A percentile compares a stretch with the other conserved stretches of the same genome.
Conservation (phyloP, 2,329 filamentous ascomycete species). For the Colletotrichum lentis region DNA sequence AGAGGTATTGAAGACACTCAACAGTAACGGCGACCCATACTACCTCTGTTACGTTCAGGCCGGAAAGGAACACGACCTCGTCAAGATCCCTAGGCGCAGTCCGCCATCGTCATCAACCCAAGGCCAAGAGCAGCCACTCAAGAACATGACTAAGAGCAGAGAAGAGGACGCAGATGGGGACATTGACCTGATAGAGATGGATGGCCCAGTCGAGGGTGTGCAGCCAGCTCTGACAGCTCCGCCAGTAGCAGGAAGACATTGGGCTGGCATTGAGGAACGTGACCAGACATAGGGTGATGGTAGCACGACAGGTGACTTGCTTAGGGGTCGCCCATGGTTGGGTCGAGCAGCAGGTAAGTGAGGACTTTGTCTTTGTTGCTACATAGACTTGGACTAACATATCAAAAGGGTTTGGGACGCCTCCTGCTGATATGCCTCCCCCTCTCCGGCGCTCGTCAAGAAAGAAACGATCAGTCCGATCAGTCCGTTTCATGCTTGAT, state of each 20-base stretch:
- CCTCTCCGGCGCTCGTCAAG: neutral
- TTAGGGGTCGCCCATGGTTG: neutral
- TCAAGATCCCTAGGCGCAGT: constrained; percentile 51
- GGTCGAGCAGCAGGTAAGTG: neutral
- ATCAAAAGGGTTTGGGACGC: neutral
- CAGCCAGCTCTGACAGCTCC: neutral
- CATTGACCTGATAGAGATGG: constrained; percentile 1
- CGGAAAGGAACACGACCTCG: constrained; percentile 64
- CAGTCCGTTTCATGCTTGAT: neutral
- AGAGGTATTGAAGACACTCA: constrained; percentile 74
- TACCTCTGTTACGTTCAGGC: constrained; percentile 85
- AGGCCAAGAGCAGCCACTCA: too few species aligned
- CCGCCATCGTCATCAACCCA: neutral
- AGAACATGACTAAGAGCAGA: neutral
- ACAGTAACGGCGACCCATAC: constrained; percentile 78
- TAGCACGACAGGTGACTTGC: neutral
- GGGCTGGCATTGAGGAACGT: neutral
- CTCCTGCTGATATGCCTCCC: neutral
- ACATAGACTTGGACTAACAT: neutral
- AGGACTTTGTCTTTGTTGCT: too few species aligned
- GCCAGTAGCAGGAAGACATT: neutral
- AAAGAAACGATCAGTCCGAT: neutral
- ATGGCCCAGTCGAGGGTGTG: neutral
- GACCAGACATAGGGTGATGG: constrained; percentile 9
- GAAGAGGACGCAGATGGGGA: constrained; percentile 28